Conservation (phyloP, 129 eudicot genomes). For the Chrysanthemum seticuspe region DNA sequence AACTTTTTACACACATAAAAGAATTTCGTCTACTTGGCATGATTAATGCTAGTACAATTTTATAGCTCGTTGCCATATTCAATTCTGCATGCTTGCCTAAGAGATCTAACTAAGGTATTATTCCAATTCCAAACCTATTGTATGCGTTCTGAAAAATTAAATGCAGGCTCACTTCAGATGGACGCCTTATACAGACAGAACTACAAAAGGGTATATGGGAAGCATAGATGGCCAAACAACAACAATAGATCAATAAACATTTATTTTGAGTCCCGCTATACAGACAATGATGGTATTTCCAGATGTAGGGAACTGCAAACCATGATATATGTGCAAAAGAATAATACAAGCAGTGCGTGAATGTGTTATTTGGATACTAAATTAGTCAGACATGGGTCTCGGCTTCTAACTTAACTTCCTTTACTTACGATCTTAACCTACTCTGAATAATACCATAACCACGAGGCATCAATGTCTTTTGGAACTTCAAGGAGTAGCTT, state of each 20-base stretch:
- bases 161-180: background rate
- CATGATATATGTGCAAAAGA: constrained; percentile 16
- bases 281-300: background rate
- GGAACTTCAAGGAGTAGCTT: constrained; percentile 7
- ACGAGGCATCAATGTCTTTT: constrained; percentile 12
- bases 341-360: constrained; percentile 5
- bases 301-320: background rate
- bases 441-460: background rate
- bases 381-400: background rate
- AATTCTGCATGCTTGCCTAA: background rate
- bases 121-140: constrained; percentile 2
- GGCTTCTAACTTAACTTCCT: constrained; percentile 2
- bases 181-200: background rate
- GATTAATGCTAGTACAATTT: background rate
- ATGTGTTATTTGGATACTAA: background rate
- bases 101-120: background rate
- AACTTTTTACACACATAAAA: background rate
- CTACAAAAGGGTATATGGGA: constrained; percentile 13
- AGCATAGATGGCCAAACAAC: background rate
- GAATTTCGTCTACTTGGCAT: constrained; percentile 13
- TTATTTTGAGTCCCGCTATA: background rate
- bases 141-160: background rate
- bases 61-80: background rate
- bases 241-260: constrained; percentile 5
- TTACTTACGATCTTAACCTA: constrained; percentile 10